Conservation (phyloP, 2,329 filamentous ascomycete genomes). For the Ophiocordyceps camponoti-floridani region DNA sequence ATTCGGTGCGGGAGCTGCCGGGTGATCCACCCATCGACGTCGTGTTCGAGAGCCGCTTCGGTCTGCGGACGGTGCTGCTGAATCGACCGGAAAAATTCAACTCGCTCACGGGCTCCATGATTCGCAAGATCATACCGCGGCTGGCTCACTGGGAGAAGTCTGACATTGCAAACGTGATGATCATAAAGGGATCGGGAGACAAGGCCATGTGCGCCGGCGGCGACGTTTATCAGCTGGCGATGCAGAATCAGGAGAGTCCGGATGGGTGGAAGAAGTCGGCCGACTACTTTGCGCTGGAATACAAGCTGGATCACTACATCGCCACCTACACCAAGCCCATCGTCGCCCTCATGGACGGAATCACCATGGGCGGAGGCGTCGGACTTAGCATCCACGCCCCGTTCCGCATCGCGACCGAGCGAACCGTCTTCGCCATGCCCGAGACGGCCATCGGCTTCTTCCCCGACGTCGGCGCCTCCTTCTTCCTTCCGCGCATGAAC, state of each 20-base stretch:
- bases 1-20: constrained; percentile 33
- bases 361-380: constrained; percentile 96
- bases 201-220: constrained; percentile 86
- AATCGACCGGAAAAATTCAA: constrained; percentile 89
- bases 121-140: constrained; percentile 78
- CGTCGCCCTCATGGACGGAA: constrained; percentile 89
- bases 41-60: constrained; percentile 75
- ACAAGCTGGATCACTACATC: constrained; percentile 88
- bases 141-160: constrained; percentile 91
- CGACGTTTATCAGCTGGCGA: constrained; percentile 66
- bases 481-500: constrained; percentile 84
- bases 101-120: constrained; percentile 87
- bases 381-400: constrained; percentile 89
- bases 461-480: constrained; percentile 90
- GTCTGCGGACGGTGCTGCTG: constrained; percentile 79
- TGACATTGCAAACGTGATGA: constrained; percentile 76
- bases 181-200: constrained; percentile 78
- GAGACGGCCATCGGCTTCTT: constrained; percentile 98
- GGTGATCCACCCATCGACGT: constrained; percentile 78
- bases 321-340: constrained; percentile 88
- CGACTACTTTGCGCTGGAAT: constrained; percentile 88
- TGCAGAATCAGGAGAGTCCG: constrained; percentile 47
- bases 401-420: constrained; percentile 90
- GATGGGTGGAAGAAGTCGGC: constrained; percentile 58
- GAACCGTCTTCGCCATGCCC: constrained; percentile 93